Conservation (phyloP, 345 rosid genomes). For the Bretschneidera sinensis region DNA sequence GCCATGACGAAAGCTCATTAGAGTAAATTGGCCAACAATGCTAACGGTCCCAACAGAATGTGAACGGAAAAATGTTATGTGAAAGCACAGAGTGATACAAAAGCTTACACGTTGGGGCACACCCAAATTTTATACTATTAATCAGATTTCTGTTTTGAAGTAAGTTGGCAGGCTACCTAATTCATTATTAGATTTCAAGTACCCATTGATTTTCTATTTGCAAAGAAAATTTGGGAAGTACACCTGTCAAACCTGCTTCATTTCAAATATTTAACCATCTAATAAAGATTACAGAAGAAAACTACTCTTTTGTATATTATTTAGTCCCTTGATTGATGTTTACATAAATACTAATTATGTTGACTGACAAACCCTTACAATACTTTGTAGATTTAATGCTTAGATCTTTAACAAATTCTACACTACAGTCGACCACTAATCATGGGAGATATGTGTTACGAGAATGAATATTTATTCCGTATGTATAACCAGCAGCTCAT, state of each 20-base stretch:
- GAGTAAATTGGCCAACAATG: too few species aligned
- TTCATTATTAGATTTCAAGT: too few species aligned
- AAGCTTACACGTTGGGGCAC: too few species aligned
- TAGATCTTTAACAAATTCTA: too few species aligned
- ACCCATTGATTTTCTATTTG: neutral
- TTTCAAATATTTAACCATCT: constrained; percentile 15
- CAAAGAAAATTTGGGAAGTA: neutral
- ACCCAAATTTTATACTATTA: too few species aligned
- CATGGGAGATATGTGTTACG: neutral
- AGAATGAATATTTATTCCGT: too few species aligned
- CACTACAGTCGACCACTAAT: neutral
- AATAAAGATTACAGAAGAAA: neutral
- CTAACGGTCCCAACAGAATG: too few species aligned
- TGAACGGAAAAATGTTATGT: too few species aligned
- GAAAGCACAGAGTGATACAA: too few species aligned
- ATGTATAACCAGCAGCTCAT: too few species aligned
- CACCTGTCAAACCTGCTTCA: constrained; percentile 7
- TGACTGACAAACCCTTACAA: neutral
- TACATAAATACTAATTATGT: neutral
- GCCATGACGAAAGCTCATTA: too few species aligned
- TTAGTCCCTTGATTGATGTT: constrained; percentile 19
- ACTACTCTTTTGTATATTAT: neutral
- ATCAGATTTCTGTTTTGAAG: neutral
- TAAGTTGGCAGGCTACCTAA: constrained; percentile 24
- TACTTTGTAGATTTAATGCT: neutral